Conservation (phyloP, 2,329 filamentous ascomycete genomes). For the Xenosphaeropsis pyriputrescens region DNA sequence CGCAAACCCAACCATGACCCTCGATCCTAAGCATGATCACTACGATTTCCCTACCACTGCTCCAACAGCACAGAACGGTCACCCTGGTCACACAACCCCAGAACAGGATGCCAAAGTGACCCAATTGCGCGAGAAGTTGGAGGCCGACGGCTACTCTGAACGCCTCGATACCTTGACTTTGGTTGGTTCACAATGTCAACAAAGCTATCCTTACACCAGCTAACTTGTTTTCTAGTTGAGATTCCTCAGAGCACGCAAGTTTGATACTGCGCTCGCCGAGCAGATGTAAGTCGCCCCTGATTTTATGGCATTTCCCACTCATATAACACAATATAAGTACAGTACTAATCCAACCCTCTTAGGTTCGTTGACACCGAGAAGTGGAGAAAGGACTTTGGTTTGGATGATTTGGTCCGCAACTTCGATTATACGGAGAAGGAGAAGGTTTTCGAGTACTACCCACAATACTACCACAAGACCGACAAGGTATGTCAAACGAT, state of each 20-base stretch:
- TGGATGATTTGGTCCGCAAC: conserved; percentile 64
- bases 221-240: conserved; percentile 41
- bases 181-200: conserved; percentile 31
- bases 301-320: too few relatives aligned
- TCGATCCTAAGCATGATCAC: conserved; percentile 88
- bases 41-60: conserved; percentile 84
- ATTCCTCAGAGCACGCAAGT: conserved; percentile 90
- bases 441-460: conserved; percentile 80
- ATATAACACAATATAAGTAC: too few relatives aligned
- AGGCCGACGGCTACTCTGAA: conserved; percentile 68
- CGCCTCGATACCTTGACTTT: conserved; percentile 85
- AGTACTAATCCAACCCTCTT: conserved; percentile 1
- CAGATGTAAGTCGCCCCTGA: conserved; percentile 53
- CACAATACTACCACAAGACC: conserved; percentile 97
- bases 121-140: conserved; percentile 74
- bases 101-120: conserved; percentile 81
- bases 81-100: conserved; percentile 75
- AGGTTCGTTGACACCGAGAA: conserved; percentile 88
- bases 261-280: conserved; percentile 72
- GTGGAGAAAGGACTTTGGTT: conserved; percentile 78
- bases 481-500: conserved; percentile 46
- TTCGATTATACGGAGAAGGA: conserved; percentile 83
- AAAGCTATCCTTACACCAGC: background rate
- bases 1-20: conserved; percentile 11
- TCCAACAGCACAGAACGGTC: conserved; percentile 55